Base-by-base conservation (phyloP, 768 basidiomycete genomes). In the button mushroom (Agaricus bisporus) region DNA sequence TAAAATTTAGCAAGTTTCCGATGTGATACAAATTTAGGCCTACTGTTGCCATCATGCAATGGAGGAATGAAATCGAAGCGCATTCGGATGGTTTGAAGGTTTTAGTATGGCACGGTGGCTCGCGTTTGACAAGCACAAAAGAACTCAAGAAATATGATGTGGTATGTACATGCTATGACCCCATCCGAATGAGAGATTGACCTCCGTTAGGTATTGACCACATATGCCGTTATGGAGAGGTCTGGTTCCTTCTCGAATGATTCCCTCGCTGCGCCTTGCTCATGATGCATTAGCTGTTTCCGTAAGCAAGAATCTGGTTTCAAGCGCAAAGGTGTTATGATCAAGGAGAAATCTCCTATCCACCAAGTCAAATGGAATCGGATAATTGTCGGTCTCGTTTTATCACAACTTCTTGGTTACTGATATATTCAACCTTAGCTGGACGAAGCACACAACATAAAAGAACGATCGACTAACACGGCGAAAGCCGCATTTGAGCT, bases 361-460 rank as follows among this genome's bases (percentile, higher is more conserved):
- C 97, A 99, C 65, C 71, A 76, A 51, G 79, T 97, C 59, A 70
- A 86, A 46, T 99, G 97, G 95, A 81, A 85, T 55, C 73, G 93
- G 55, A 76, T 91, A 44, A 73, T 92, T 25, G 86, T 86, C 59
- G 26, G 85, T 14, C 26, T 44, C 32, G 32, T 41, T 28, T 42
- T 46, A 39, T 14, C 20, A 45, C 15, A 12, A 17, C 4, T 14
- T 18, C 38, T n/a, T 45, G 35, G 46, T 51, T 51, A 54, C 28
- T 55, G 35, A 17, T 36, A 49, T 11, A 3, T 4, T 14, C 11
- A 32, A 36, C 14, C 52, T 3, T 56, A 91, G 88, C 80, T 97
- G 41, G 94, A 98, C 60, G 94, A 97, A 72, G 95, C 95, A 5
- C 95, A 98, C 69, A 98, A 95, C 65, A 98, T 98, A 74, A 98